Evolutionary conservation across 768 basidiomycete species (phyloP).

Genomic region (Collybiopsis confluens): DNA sequence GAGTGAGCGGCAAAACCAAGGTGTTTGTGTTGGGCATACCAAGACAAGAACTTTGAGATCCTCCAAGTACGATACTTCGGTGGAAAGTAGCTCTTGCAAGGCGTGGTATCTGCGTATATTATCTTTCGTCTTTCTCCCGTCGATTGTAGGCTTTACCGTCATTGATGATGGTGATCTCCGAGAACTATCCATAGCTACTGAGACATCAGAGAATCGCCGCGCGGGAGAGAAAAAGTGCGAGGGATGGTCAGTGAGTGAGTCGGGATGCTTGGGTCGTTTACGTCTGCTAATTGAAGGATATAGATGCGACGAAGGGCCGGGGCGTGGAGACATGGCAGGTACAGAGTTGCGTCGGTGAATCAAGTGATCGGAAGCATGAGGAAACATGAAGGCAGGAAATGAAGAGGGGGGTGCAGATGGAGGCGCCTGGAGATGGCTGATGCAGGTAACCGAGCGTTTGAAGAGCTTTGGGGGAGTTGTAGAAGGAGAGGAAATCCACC

Average conservation of each 20-base stretch:
- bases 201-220: not conserved
- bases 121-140: conserved; percentile 38
- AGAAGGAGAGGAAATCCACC: conserved; percentile 57
- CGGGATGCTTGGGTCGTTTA: not conserved
- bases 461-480: conserved; percentile 46
- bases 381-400: conserved; percentile 37
- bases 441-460: conserved; percentile 32
- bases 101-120: conserved; percentile 60
- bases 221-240: not conserved
- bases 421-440: conserved; percentile 26
- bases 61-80: conserved; percentile 77
- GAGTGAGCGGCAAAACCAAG: not conserved
- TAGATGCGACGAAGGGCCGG: not conserved
- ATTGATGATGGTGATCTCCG: not conserved
- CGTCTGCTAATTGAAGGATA: not conserved
- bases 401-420: conserved; percentile 39
- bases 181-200: not conserved
- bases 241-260: not conserved
- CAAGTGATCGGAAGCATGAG: conserved; percentile 23
- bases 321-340: conserved; percentile 28
- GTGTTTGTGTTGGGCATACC: conserved; percentile 35
- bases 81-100: conserved; percentile 78
- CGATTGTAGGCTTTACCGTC: conserved; percentile 5
- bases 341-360: conserved; percentile 38
- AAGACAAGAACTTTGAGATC: conserved; percentile 76